These are phyloP conservation scores for Trametes versicolor DNA, from an alignment of 1,284 basidiomycete genomes.

Conservation along the genomic window DNA sequence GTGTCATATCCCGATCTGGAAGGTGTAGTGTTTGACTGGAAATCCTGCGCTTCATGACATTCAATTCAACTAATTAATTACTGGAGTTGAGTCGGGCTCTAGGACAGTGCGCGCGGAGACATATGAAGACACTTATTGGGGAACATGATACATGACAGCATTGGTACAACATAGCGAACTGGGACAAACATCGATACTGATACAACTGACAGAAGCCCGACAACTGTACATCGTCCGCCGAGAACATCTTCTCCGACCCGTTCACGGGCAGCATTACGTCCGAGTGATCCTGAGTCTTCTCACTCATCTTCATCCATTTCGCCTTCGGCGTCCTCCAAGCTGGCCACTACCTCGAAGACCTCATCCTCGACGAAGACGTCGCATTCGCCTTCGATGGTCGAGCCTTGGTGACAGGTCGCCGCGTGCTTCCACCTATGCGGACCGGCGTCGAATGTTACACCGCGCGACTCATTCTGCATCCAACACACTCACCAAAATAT, in stretches of 20 bases:
- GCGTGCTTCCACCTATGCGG: slow-evolving; percentile 82
- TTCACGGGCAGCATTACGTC: not conserved
- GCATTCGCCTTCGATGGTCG: slow-evolving; percentile 60
- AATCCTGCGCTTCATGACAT: no score
- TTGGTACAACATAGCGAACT: slow-evolving; percentile 11
- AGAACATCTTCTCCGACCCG: not conserved
- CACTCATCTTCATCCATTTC: slow-evolving; percentile 16
- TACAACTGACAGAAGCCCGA: slow-evolving; percentile 1
- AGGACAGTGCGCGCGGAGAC: not conserved
- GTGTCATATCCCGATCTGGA: not conserved
- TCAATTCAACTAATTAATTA: no score
- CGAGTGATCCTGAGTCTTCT: not conserved
- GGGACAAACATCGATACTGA: slow-evolving; percentile 18
- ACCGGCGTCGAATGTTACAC: no score
- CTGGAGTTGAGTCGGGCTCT: not conserved
- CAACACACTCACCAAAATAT: slow-evolving; percentile 67
- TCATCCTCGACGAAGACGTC: slow-evolving; percentile 61
- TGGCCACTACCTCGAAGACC: slow-evolving; percentile 25
- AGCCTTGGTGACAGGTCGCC: slow-evolving; percentile 71
- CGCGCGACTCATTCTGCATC: not conserved
- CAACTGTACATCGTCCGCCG: not conserved
- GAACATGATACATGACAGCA: slow-evolving; percentile 8
- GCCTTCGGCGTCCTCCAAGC: slow-evolving; percentile 12
- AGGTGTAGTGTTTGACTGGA: slow-evolving; percentile 4
- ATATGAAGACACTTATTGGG: not conserved